Base-by-base conservation (phyloP, 257 asterid genomes). In the Forsythia viridissima region DNA sequence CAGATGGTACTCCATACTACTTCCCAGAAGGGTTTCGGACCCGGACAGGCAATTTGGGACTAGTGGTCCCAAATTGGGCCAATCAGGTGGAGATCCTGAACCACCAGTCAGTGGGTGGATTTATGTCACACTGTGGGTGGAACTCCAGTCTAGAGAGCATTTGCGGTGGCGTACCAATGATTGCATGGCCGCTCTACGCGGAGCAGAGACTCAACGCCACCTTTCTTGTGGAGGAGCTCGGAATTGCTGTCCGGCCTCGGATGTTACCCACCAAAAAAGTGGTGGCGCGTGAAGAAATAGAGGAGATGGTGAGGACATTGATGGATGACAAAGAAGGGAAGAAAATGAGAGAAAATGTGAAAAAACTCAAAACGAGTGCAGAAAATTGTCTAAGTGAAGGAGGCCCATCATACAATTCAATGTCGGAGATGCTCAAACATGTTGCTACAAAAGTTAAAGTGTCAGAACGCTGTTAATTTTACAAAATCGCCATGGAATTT, bases 111-210 rank as follows among this genome's bases (percentile, higher is more conserved):
- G 43, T 89, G 0, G 96, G 96, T 0, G 97, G 98, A 3, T 93
- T 93, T 59, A 3, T 93, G 59, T 73, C 92, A 0, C 98, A 91
- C 21, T 89, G 92, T 8, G 97, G 96, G 1, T 92, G 97, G 98
- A 92, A 87, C 40, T 92, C 96, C 5, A 70, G 70, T 0, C 13
- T 93, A 1, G 98, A 92, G 42, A 86, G 96, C 70, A 79, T 92
- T 0, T 77, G 66, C 0, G 86, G 80, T 11, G 89, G 89, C 0
- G 92, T 89, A 6, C 93, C 97, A 1, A 76, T 92, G 84, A 86
- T 93, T 4, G 92, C 85, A 2, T 93, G 97, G 97, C 97, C 97
- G 0, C 87, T 91, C 0, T 90, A 91, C 1, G 88, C 93, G 0
- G 96, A 93, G 87, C 97, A 91, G 36, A 84, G 67, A 79, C 18